Percentiles rank a stretch among this genome's conserved stretches.
phyloP scores from a whole-genome alignment of 2,329 filamentous ascomycete species.

The Epicoccum sorghinum region DNA sequence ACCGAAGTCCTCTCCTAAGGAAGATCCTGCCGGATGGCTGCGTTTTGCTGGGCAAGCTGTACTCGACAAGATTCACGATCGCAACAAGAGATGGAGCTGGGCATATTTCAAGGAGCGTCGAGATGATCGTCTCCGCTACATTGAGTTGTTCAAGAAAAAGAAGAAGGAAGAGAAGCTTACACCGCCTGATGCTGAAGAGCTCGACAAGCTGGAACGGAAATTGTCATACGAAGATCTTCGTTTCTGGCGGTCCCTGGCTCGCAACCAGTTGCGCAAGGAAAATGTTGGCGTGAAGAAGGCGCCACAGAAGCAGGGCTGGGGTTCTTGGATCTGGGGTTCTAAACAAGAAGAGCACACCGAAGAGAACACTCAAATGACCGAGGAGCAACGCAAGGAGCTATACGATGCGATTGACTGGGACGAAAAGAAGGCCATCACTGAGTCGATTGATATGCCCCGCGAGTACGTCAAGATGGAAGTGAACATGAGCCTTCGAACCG shows the following conservation, averaged over 20 bases:
- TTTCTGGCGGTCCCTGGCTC: conserved; percentile 93
- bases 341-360: conserved; percentile 68
- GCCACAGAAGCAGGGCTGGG: conserved; percentile 81
- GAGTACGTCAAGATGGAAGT: conserved; percentile 93
- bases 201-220: conserved; percentile 82
- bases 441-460: conserved; percentile 85
- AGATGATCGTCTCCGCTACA: conserved; percentile 87
- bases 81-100: conserved; percentile 94
- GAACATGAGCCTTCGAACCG: conserved; percentile 90
- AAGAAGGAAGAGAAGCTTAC: conserved; percentile 72
- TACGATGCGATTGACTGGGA: conserved; percentile 99
- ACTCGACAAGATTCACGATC: conserved; percentile 91
- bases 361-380: conserved; percentile 86
- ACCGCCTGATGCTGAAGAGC: conserved; percentile 71
- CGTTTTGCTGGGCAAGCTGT: conserved; percentile 89
- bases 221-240: conserved; percentile 92
- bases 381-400: conserved; percentile 93
- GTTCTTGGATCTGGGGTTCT: conserved; percentile 79
- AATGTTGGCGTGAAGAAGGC: conserved; percentile 85
- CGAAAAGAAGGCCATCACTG: conserved; percentile 87
- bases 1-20: conserved; percentile 82
- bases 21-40: conserved; percentile 92
- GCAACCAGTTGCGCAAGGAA: conserved; percentile 94
- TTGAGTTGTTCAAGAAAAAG: conserved; percentile 94
- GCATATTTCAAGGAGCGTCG: conserved; percentile 90